Percentiles rank a stretch among this genome's conserved stretches.
phyloP scores from a whole-genome alignment of 306 rosid genomes.

The Quercus wislizeni region DNA sequence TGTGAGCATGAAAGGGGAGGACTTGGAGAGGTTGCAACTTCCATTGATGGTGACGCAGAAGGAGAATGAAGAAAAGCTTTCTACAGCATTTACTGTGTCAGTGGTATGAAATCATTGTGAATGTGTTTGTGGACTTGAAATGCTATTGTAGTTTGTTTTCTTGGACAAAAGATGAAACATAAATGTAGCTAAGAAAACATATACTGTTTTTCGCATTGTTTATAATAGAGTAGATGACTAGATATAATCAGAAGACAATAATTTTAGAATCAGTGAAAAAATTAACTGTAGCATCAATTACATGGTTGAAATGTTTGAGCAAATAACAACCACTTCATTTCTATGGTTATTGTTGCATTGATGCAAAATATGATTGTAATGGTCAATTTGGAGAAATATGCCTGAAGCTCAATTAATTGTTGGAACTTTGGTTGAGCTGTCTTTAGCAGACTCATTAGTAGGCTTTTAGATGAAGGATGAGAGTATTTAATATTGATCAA shows the following conservation, averaged over 20 bases:
- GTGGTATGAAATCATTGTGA: slow-evolving; percentile 12
- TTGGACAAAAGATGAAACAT: not conserved
- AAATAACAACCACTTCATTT: not conserved
- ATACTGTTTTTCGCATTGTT: not conserved
- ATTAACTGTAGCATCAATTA: not conserved
- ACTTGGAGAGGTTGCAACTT: slow-evolving; percentile 35
- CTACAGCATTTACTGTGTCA: slow-evolving; percentile 38
- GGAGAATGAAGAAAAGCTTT: slow-evolving; percentile 34
- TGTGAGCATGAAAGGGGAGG: slow-evolving; percentile 40
- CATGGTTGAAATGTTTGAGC: not conserved
- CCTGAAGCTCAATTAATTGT: no score
- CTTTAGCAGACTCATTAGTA: no score
- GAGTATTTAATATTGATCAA: not conserved
- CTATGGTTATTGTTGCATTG: not conserved
- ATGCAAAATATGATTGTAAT: not conserved
- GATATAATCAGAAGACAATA: not conserved
- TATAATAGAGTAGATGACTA: not conserved
- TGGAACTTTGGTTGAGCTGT: no score
- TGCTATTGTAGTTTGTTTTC: not conserved
- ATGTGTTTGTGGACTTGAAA: not conserved
- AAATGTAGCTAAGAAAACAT: not conserved
- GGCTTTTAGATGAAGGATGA: no score
- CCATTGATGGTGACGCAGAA: slow-evolving; percentile 34
- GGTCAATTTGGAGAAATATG: no score
- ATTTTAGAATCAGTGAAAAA: not conserved